Conservation (phyloP, 2,329 filamentous ascomycete species). For the Sporothrix curviconia region DNA sequence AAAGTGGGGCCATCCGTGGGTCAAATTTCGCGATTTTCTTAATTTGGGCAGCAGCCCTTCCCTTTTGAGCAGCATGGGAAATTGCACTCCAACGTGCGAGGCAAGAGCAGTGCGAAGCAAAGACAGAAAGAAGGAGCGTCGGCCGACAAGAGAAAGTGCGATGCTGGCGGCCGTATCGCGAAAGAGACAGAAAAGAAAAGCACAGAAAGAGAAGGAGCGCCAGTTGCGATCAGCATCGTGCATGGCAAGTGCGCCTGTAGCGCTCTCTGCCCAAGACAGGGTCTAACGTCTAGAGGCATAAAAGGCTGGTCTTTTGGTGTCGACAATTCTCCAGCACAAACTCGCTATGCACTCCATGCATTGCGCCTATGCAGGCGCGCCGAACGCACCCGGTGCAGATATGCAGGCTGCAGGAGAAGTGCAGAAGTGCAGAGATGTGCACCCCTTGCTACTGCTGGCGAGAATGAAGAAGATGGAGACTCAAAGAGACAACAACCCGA, state of each 20-base stretch:
- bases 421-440: neutral
- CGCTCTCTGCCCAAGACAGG: too few relatives aligned
- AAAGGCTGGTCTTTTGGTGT: too few relatives aligned
- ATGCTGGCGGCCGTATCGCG: neutral
- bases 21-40: constrained; percentile 7
- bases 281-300: too few relatives aligned
- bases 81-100: neutral
- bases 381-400: neutral
- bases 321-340: constrained; percentile 6
- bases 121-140: neutral
- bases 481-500: too few relatives aligned
- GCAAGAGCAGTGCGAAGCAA: neutral
- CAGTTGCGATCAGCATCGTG: neutral
- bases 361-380: constrained; percentile 1
- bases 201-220: constrained; percentile 1
- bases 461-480: too few relatives aligned
- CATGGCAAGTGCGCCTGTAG: neutral
- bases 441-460: too few relatives aligned
- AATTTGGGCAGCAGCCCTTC: constrained; percentile 4
- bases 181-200: too few relatives aligned
- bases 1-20: neutral
- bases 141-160: neutral
- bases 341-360: too few relatives aligned
- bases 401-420: too few relatives aligned
- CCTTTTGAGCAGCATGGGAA: constrained; percentile 7